These are phyloP conservation scores for Parachlorella kessleri DNA, from an alignment of 139 green algal species.

Conservation along the genomic window DNA sequence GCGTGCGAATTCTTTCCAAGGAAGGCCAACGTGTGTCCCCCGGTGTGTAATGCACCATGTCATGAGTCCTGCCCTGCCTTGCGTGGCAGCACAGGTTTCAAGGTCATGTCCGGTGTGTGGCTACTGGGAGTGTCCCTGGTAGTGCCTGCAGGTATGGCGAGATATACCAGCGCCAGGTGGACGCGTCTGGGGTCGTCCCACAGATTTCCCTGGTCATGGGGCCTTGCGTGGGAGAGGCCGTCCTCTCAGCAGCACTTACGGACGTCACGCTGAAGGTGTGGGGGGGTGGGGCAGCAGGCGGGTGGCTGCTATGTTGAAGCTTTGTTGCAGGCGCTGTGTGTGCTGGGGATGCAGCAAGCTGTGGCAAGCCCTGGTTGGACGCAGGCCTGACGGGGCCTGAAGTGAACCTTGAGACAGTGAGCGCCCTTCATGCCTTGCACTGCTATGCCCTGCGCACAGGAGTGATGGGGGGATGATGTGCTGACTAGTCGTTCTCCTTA, in stretches of 20 bases:
- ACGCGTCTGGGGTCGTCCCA: constrained; percentile 74
- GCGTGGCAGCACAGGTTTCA: too few species aligned
- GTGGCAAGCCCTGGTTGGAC: background rate
- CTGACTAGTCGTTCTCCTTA: too few species aligned
- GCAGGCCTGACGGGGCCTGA: background rate
- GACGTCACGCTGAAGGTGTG: constrained; percentile 81
- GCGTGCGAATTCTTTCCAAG: too few species aligned
- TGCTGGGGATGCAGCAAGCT: background rate
- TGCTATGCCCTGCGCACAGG: too few species aligned
- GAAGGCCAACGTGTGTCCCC: too few species aligned
- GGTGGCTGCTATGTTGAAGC: background rate
- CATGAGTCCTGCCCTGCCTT: background rate
- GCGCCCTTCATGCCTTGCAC: background rate
- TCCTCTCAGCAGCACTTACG: constrained; percentile 77
- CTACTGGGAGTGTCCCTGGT: too few species aligned
- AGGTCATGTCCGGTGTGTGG: too few species aligned
- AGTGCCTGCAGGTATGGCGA: too few species aligned
- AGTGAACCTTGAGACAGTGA: background rate
- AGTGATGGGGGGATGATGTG: too few species aligned
- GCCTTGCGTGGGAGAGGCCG: constrained; percentile 68
- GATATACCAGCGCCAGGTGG: constrained; percentile 63
- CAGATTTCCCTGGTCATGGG: constrained; percentile 72
- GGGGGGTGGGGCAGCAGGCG: background rate
- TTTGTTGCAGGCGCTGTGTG: constrained; percentile 20
- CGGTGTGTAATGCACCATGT: constrained; percentile 37